Conservation (phyloP, 305 asterid genomes). For the Fraxinus floribunda region DNA sequence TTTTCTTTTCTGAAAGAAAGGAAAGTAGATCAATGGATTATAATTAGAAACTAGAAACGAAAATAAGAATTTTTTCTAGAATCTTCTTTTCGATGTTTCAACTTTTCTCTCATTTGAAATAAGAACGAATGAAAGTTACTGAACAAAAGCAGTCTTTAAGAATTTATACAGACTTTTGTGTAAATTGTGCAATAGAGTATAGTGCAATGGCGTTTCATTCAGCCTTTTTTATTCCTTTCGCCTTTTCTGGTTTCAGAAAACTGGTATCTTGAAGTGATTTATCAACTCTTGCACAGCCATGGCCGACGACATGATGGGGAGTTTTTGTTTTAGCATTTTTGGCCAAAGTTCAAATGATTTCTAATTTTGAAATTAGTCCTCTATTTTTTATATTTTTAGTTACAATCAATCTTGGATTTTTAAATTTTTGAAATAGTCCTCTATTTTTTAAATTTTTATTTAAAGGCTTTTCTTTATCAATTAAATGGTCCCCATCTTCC, state of each 20-base stretch:
- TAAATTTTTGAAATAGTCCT: background rate
- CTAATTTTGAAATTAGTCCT: background rate
- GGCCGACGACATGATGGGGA: background rate
- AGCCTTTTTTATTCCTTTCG: constrained; percentile 17
- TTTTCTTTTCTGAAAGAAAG: background rate
- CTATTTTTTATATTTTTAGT: too few relatives aligned
- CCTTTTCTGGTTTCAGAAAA: constrained; percentile 32
- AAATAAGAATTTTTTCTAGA: constrained; percentile 18
- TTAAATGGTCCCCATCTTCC: background rate
- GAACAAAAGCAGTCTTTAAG: constrained; percentile 26
- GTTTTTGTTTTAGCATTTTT: background rate
- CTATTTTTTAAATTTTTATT: background rate
- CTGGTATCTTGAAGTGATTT: constrained; percentile 46
- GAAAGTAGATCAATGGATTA: constrained; percentile 39
- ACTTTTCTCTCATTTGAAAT: constrained; percentile 2
- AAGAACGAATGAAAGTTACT: constrained; percentile 27
- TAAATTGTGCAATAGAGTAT: constrained; percentile 16
- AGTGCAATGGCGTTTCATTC: constrained; percentile 14
- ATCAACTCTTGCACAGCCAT: constrained; percentile 6
- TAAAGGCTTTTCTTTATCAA: background rate
- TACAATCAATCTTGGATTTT: background rate
- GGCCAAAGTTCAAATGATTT: background rate
- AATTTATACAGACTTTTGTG: constrained; percentile 32
- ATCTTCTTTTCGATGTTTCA: background rate
- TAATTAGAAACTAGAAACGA: background rate